A percentile compares a stretch with the other conserved stretches of the same genome.
Conservation (phyloP, 208 protist species). For the Acanthamoeba comandoni region DNA sequence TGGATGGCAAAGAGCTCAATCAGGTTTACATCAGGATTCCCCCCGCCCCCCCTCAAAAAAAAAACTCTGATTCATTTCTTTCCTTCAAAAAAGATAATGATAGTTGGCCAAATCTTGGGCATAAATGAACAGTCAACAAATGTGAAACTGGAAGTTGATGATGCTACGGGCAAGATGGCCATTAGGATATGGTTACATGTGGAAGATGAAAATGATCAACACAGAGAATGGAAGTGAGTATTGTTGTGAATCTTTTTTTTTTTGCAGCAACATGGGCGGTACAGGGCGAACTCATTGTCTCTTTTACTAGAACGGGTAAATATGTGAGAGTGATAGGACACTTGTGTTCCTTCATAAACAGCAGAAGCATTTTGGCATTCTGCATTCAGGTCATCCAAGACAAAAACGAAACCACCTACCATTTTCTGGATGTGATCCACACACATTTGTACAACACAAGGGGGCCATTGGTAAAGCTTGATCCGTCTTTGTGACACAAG, state of each 20-base stretch:
- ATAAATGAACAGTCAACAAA: slow-evolving; percentile 44
- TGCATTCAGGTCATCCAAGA: background rate
- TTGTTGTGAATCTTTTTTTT: background rate
- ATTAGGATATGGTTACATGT: slow-evolving; percentile 56
- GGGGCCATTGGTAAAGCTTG: slow-evolving; percentile 10
- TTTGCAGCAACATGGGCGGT: background rate
- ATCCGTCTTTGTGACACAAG: too few species aligned
- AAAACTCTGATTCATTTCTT: background rate
- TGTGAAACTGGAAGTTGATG: slow-evolving; percentile 44
- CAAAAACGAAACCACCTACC: slow-evolving; percentile 38
- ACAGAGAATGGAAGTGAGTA: background rate
- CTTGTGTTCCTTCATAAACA: slow-evolving; percentile 59
- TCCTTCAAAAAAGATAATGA: slow-evolving; percentile 15
- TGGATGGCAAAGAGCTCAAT: slow-evolving; percentile 42
- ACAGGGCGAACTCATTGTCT: background rate
- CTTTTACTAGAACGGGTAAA: background rate
- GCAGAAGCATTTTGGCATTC: slow-evolving; percentile 32
- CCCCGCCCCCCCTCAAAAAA: background rate
- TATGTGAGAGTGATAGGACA: slow-evolving; percentile 61
- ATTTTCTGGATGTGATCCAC: slow-evolving; percentile 56
- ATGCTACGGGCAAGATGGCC: slow-evolving; percentile 24
- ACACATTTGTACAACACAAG: slow-evolving; percentile 11
- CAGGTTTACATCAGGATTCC: slow-evolving; percentile 35
- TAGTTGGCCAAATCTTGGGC: slow-evolving; percentile 54
- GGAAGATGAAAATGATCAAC: background rate